These are phyloP conservation scores for Rostrohypoxylon terebratum DNA, from an alignment of 495 filamentous ascomycete species.

Conservation along the genomic window DNA sequence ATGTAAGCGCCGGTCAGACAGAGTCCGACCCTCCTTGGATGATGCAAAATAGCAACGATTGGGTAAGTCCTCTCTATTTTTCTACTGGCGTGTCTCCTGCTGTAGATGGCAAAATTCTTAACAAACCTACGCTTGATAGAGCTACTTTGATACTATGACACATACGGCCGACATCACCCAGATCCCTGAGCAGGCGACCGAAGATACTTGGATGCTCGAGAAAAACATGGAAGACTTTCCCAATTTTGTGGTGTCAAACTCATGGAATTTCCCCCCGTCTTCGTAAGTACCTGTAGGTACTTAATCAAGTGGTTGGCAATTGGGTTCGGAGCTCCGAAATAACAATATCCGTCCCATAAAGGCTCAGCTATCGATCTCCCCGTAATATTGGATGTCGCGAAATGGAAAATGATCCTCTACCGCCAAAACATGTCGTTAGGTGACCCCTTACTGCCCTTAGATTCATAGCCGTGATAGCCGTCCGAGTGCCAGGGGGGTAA, in stretches of 20 bases:
- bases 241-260: slow-evolving; percentile 13
- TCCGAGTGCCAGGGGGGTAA: slow-evolving; percentile 20
- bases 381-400: slow-evolving; percentile 19
- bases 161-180: slow-evolving; percentile 25
- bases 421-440: slow-evolving; percentile 17
- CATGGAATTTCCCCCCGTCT: slow-evolving; percentile 27
- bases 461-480: slow-evolving; percentile 33
- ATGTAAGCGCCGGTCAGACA: slow-evolving; percentile 5
- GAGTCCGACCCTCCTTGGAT: slow-evolving; percentile 37
- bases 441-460: too few species aligned
- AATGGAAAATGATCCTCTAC: slow-evolving; percentile 16
- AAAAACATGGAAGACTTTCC: slow-evolving; percentile 31
- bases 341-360: background rate
- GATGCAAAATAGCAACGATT: slow-evolving; percentile 44
- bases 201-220: slow-evolving; percentile 27
- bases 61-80: slow-evolving; percentile 42
- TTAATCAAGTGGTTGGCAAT: background rate
- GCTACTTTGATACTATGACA: slow-evolving; percentile 46
- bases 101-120: slow-evolving; percentile 26
- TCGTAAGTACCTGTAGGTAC: slow-evolving; percentile 16
- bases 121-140: slow-evolving; percentile 36
- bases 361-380: background rate
- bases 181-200: slow-evolving; percentile 22
- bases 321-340: background rate
- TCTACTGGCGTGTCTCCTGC: background rate